Percentiles rank a stretch among this genome's conserved stretches.
Evolutionary conservation across 306 rosid species (phyloP).

Genomic region (Prunus armeniaca): DNA sequence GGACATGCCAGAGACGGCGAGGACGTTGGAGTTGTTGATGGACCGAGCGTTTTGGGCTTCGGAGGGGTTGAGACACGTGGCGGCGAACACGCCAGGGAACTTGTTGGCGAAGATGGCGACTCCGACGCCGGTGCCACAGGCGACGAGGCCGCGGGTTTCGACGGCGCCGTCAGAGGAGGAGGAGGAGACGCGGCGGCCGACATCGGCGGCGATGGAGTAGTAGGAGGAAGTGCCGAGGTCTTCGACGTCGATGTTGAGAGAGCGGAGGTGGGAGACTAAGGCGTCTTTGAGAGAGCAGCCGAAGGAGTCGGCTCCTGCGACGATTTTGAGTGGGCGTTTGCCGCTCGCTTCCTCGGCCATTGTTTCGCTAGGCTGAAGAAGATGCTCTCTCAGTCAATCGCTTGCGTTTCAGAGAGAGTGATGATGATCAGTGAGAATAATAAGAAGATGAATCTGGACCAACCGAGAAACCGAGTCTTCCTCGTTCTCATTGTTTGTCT

Average conservation of each 20-base stretch:
- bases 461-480: background rate
- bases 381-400: background rate
- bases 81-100: constrained; percentile 72
- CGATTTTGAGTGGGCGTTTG: constrained; percentile 45
- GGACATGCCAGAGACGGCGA: constrained; percentile 73
- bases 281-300: constrained; percentile 74
- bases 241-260: constrained; percentile 65
- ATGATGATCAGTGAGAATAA: background rate
- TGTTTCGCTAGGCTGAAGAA: background rate
- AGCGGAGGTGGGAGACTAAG: constrained; percentile 60
- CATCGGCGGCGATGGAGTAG: constrained; percentile 87
- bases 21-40: constrained; percentile 86
- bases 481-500: background rate
- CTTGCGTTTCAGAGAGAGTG: background rate
- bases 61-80: constrained; percentile 53
- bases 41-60: constrained; percentile 78
- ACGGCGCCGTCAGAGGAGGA: constrained; percentile 19
- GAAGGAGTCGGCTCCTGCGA: constrained; percentile 71
- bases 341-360: constrained; percentile 35
- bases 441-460: background rate
- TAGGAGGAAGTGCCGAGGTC: constrained; percentile 85
- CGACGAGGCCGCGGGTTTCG: constrained; percentile 65
- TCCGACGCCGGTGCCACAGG: constrained; percentile 89
- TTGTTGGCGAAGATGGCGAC: constrained; percentile 92
- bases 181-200: constrained; percentile 75